Base-by-base conservation (phyloP, 1,284 basidiomycete species). In the Cryptococcus deneoformans region DNA sequence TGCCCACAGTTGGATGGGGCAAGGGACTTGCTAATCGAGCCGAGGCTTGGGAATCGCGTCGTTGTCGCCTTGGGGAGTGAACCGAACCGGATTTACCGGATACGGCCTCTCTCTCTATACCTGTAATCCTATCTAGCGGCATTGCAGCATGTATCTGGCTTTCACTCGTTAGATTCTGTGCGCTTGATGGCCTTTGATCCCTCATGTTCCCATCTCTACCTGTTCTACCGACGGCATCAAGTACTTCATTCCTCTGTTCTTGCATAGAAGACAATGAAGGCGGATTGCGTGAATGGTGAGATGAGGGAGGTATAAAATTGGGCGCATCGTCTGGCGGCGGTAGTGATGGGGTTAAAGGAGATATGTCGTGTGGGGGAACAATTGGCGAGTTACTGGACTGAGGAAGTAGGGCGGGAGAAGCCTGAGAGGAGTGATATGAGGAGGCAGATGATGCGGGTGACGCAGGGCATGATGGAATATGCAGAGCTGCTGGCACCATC, bases 281-380 rank as follows among this genome's bases (percentile, higher is more conserved):
- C 8, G 69, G 68, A 51, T 76, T 72, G 3, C 66, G 68, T 6
- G 70, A 63, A 29, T 57, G 69, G 14, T 75, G 60, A 0, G 70
- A 66, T 7, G 72, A 72, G 0, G 74, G 74, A 10, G 69, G 72
- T 12, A 76, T 65, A 40, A 73, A 65, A 38, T 67, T 65, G 6
- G 72, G 69, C 4, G 73, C 66, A 7, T 74, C 68, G 52, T 76
- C 74, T 5, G 74, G 74, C n/a, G 69, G 64, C 7, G 74, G 73
- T 9, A 72, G 51, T 3, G 56, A 45, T 3, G 73, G 74, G 29
- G 29, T 4, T 29, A 29, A 29, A 29, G 29, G 5, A 29, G 29
- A 29, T 4, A 29, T 1, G 56, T 76, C 73, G 8, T 73, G 74
- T n/a, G 72, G 71, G 3, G 67, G 57, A 46, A 61, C 50, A 20